Evolutionary conservation across 805 yeast genomes (phyloP), one percentile per base, ranked within the genome.

Genomic region (Danielia oregonensis): DNA sequence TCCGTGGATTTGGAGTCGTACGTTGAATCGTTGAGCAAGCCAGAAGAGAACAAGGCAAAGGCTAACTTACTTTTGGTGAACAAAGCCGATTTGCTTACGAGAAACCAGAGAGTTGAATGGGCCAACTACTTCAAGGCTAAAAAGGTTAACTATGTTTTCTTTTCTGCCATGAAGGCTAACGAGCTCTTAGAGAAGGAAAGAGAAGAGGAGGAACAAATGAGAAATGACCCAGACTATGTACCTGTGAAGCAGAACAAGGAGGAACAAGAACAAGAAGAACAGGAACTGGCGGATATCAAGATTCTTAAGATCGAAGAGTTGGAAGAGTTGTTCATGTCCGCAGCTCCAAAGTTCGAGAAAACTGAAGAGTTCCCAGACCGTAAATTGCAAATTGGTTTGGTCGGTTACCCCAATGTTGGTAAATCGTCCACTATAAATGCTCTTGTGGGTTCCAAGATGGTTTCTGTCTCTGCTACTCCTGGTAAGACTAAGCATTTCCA

Each of bases 401-500:
- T 93, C 14, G 99, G 99, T 22, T 93, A 93, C 59, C 99, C 99
- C 25, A 93, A 91, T 57, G 76, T 70, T 17, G 96, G 96, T 67
- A 86, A 86, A 57, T 93, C 97, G 2, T 89, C 97, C n/a, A 93
- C 97, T 2, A 93, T 93, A 52, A 93, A 93, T 60, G 97, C 98
- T 0, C 70, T 93, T 26, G 93, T 91, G 29, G 98, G 98, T 10
- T 79, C 97, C 13, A 93, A 93, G 55, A 89, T 86, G 59, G 99
- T 93, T n/a, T 88, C 97, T 2, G 99, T 93, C 24, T 91, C 97
- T 2, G 74, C 97, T 1, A 93, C 98, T 1, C 99, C 99, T 10
- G 99, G 99, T 68, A 93, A 93, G 59, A 93, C 99, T 10, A 93
- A 93, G 59, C 99, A 93, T 71, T 93, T 93, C 73, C 99, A 93